Percentiles rank a stretch among this genome's conserved stretches.
phyloP scores from a whole-genome alignment of 1,284 basidiomycete genomes.

The Schizopora paradoxa region DNA sequence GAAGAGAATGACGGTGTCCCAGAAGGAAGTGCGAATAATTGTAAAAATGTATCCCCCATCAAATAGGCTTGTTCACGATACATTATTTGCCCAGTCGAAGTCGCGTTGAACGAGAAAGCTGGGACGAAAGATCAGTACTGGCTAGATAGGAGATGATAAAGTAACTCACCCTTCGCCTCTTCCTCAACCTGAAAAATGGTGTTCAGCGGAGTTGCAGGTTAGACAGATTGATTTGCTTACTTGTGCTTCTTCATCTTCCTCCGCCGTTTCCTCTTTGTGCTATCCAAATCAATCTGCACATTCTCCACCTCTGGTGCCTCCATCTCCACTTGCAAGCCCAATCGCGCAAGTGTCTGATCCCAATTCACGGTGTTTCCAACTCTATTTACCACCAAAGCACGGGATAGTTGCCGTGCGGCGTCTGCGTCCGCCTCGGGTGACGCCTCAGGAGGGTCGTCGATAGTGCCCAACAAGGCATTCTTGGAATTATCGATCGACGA shows the following conservation, averaged over 20 bases:
- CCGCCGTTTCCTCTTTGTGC: slow-evolving; percentile 73
- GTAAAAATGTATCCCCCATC: not conserved
- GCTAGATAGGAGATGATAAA: not conserved
- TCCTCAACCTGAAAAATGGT: slow-evolving; percentile 33
- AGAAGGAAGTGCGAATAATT: too few relatives aligned
- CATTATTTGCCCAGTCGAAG: slow-evolving; percentile 22
- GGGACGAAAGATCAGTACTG: slow-evolving; percentile 1
- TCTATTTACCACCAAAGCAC: slow-evolving; percentile 59
- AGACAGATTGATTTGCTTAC: slow-evolving; percentile 37
- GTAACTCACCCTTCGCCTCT: slow-evolving; percentile 37
- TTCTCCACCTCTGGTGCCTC: slow-evolving; percentile 42
- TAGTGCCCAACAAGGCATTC: slow-evolving; percentile 23
- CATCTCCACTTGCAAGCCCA: slow-evolving; percentile 51
- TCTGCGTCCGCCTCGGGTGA: slow-evolving; percentile 68
- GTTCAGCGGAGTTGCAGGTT: slow-evolving; percentile 1
- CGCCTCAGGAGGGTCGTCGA: slow-evolving; percentile 48
- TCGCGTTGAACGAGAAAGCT: slow-evolving; percentile 27
- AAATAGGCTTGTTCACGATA: not conserved
- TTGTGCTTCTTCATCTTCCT: slow-evolving; percentile 93
- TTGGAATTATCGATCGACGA: slow-evolving; percentile 12
- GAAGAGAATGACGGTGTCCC: too few relatives aligned
- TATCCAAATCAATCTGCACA: slow-evolving; percentile 64
- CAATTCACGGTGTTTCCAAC: slow-evolving; percentile 56
- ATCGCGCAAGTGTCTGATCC: slow-evolving; percentile 53
- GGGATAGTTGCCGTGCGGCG: slow-evolving; percentile 64